Conservation (phyloP, 2,329 filamentous ascomycete genomes). For the Penicillium brasilianum region DNA sequence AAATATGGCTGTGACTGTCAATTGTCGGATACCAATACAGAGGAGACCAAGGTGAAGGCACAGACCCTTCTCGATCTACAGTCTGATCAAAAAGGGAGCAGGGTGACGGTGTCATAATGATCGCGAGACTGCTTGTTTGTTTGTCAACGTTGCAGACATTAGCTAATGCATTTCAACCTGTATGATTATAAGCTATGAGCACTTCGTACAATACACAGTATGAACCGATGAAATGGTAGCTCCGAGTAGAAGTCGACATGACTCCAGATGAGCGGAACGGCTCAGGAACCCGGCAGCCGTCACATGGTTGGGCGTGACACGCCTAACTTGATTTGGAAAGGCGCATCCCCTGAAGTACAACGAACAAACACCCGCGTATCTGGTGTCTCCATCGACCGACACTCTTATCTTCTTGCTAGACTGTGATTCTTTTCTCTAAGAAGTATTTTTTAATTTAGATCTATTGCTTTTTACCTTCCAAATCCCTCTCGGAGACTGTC, state of each 20-base stretch:
- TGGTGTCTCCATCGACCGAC: slow-evolving; percentile 19
- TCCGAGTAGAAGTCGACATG: too few relatives aligned
- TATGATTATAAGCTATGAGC: background rate
- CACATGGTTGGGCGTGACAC: slow-evolving; percentile 29
- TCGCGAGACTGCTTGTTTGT: background rate
- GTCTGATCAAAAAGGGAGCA: slow-evolving; percentile 26
- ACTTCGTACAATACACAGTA: background rate
- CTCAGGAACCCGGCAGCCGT: slow-evolving; percentile 22
- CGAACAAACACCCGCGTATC: slow-evolving; percentile 31
- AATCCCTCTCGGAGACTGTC: slow-evolving; percentile 9
- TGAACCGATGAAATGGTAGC: too few relatives aligned
- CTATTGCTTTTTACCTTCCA: slow-evolving; percentile 9
- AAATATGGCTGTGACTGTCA: slow-evolving; percentile 69
- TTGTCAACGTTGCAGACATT: background rate
- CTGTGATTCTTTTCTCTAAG: slow-evolving; percentile 11
- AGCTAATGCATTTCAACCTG: background rate
- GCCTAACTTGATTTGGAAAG: slow-evolving; percentile 23
- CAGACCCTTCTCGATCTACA: slow-evolving; percentile 23
- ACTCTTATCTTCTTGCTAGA: slow-evolving; percentile 17
- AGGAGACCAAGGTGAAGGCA: slow-evolving; percentile 18
- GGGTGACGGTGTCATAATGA: background rate
- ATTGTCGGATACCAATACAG: slow-evolving; percentile 17
- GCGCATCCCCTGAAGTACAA: slow-evolving; percentile 34
- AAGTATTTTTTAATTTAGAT: slow-evolving; percentile 27
- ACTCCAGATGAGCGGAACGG: slow-evolving; percentile 12